Evolutionary conservation across 768 basidiomycete genomes (phyloP).

Genomic region (Pisolithus marmoratus): DNA sequence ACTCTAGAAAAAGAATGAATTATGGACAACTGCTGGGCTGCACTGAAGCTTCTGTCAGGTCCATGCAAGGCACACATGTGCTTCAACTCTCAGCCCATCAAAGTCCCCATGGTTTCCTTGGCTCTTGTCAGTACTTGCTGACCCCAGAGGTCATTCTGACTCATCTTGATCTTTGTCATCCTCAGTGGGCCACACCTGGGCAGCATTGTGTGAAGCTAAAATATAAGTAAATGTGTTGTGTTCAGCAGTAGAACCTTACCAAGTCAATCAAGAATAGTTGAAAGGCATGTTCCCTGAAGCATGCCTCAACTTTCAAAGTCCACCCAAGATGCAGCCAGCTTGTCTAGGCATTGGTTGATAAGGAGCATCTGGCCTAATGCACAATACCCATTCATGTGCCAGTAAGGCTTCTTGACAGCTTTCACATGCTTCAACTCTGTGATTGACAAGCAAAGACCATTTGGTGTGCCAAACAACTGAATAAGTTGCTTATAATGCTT

Average conservation of each 20-base stretch:
- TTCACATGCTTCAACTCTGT: conserved; percentile 32
- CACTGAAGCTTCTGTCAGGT: not conserved
- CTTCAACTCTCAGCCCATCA: too few relatives aligned
- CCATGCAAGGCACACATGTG: too few relatives aligned
- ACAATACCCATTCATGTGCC: conserved; percentile 16
- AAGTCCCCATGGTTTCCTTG: too few relatives aligned
- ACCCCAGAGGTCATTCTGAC: too few relatives aligned
- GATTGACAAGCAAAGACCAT: conserved; percentile 33
- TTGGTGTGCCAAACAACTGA: conserved; percentile 25
- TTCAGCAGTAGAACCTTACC: not conserved
- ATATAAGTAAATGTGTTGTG: not conserved
- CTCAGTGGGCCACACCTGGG: too few relatives aligned
- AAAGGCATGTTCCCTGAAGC: conserved; percentile 9
- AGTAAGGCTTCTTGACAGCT: conserved; percentile 32
- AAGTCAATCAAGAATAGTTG: not conserved
- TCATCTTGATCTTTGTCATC: too few relatives aligned
- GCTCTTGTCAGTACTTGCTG: too few relatives aligned
- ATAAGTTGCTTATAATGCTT: conserved; percentile 24
- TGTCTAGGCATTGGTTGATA: conserved; percentile 24
- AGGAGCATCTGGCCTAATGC: conserved; percentile 28
- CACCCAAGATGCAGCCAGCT: conserved; percentile 16
- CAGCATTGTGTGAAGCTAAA: too few relatives aligned
- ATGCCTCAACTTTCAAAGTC: too few relatives aligned
- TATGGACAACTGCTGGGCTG: not conserved
- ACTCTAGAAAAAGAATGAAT: not conserved